Conservation (phyloP, 2,329 filamentous ascomycete species). For the Aschersonia sp. region DNA sequence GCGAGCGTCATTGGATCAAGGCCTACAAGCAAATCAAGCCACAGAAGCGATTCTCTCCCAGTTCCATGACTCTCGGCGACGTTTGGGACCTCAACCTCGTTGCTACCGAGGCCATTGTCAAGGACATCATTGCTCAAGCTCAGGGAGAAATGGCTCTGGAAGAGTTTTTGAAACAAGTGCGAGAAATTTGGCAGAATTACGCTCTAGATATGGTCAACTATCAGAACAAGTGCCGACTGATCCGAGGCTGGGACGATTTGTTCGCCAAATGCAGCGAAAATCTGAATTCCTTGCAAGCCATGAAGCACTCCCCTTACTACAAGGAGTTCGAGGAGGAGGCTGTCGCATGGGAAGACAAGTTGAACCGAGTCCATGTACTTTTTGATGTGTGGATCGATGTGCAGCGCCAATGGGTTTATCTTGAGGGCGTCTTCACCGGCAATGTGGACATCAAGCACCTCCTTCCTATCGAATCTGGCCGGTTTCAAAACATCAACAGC, state of each 20-base stretch:
- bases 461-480: slow-evolving; percentile 85
- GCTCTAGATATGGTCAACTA: slow-evolving; percentile 90
- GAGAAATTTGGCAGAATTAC: slow-evolving; percentile 94
- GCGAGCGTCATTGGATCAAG: slow-evolving; percentile 92
- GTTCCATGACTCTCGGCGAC: slow-evolving; percentile 92
- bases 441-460: slow-evolving; percentile 98
- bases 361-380: slow-evolving; percentile 91
- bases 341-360: slow-evolving; percentile 90
- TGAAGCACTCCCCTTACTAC: slow-evolving; percentile 98
- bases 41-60: slow-evolving; percentile 82
- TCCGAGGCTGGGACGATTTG: slow-evolving; percentile 93
- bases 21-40: slow-evolving; percentile 95
- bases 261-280: slow-evolving; percentile 99
- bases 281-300: slow-evolving; percentile 90
- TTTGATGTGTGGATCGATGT: slow-evolving; percentile 99
- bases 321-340: slow-evolving; percentile 99
- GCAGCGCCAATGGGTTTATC: slow-evolving; percentile 98
- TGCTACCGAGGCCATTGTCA: slow-evolving; percentile 74
- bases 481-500: slow-evolving; percentile 98
- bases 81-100: slow-evolving; percentile 95
- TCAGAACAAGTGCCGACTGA: slow-evolving; percentile 94
- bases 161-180: slow-evolving; percentile 91
- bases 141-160: slow-evolving; percentile 97
- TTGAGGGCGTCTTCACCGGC: slow-evolving; percentile 96
- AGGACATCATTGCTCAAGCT: slow-evolving; percentile 86